phyloP scores from a whole-genome alignment of 2,329 filamentous ascomycete species.

The Didymella lethalis region DNA sequence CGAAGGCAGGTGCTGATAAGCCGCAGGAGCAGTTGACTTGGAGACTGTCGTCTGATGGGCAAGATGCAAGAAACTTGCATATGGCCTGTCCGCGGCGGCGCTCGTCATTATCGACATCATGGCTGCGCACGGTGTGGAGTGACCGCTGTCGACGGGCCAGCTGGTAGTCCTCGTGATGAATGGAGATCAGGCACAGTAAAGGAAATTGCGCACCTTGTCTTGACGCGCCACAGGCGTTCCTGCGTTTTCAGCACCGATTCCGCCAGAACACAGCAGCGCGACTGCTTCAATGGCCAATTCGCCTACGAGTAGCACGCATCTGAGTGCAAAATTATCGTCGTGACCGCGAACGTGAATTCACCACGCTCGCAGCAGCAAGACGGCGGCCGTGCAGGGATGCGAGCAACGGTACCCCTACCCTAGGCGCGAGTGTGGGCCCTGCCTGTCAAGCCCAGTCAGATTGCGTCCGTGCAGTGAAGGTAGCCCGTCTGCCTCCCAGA shows the following conservation, averaged over 20 bases:
- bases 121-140: conserved; percentile 17
- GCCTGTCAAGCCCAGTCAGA: conserved; percentile 19
- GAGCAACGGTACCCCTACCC: conserved; percentile 18
- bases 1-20: neutral
- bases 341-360: conserved; percentile 17
- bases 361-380: conserved; percentile 7
- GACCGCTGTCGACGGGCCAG: conserved; percentile 20
- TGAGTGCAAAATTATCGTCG: conserved; percentile 2
- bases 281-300: neutral
- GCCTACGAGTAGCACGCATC: neutral
- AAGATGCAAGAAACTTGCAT: conserved; percentile 13
- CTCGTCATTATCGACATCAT: conserved; percentile 22
- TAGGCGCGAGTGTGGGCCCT: conserved; percentile 18
- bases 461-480: conserved; percentile 14
- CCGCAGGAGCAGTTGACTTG: conserved; percentile 14
- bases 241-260: conserved; percentile 7
- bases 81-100: conserved; percentile 9
- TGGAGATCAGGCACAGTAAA: conserved; percentile 26
- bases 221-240: conserved; percentile 9
- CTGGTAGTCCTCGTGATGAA: conserved; percentile 18
- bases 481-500: conserved; percentile 20
- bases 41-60: neutral
- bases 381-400: conserved; percentile 15
- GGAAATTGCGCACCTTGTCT: conserved; percentile 7
- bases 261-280: conserved; percentile 2